A percentile compares a stretch with the other conserved stretches of the same genome.
Conservation (phyloP, 2,329 filamentous ascomycete species). For the Xylariaceae sp. region DNA sequence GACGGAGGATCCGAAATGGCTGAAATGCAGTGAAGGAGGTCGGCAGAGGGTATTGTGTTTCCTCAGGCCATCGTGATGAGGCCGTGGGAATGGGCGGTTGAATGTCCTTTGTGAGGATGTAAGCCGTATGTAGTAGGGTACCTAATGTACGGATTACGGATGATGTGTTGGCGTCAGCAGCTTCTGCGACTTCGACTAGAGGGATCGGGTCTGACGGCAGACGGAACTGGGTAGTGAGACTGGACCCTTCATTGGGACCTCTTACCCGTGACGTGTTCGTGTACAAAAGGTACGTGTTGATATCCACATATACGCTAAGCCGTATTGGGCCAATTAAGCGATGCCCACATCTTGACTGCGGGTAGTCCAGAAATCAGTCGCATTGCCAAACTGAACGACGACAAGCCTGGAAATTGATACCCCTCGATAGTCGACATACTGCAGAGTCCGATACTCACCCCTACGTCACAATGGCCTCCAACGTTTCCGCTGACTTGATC, state of each 20-base stretch:
- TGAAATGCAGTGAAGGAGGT: constrained; percentile 4
- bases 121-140: no score
- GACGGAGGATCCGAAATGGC: background rate
- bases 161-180: constrained; percentile 1
- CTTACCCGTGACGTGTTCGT: no score
- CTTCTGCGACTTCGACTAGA: no score
- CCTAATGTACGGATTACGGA: no score
- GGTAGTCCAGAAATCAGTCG: constrained; percentile 24
- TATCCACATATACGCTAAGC: constrained; percentile 18
- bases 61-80: constrained; percentile 13
- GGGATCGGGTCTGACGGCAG: no score
- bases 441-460: constrained; percentile 11
- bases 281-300: no score
- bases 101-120: background rate
- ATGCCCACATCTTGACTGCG: constrained; percentile 27
- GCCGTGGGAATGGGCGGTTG: background rate
- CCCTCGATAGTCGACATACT: background rate
- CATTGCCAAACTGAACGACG: constrained; percentile 14
- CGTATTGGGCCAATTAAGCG: constrained; percentile 30
- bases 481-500: constrained; percentile 85
- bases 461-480: constrained; percentile 56
- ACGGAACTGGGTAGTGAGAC: no score
- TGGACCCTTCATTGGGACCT: no score
- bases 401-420: background rate
- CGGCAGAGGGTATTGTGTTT: constrained; percentile 1